Base-by-base conservation (phyloP, 192 early-diverging fungal species). In the Coemansia sp. region DNA sequence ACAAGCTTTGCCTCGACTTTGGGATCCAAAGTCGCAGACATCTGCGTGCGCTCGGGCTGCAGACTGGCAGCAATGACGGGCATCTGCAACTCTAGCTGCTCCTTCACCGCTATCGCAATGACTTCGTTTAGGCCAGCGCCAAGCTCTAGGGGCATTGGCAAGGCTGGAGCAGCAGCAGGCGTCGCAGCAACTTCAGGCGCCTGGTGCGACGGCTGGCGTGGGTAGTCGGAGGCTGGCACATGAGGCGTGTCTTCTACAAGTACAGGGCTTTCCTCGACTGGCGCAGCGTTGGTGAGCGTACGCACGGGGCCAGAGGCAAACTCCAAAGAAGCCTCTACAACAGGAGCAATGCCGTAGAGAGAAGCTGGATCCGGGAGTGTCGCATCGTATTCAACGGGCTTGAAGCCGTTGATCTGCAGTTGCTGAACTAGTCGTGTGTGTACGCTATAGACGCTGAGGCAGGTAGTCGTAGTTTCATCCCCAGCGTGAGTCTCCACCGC, bases 391-490 rank as follows among this genome's bases (percentile, higher is more conserved):
- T 76, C 68, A 2, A 65, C 64, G 13, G 74, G 19, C 7, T 49
- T 62, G 23, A 76, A 33, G 11, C 57, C 68, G 17, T 60, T 8
- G 11, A 81, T 76, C 65, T 81, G 78, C 11, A 81, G 65, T 70
- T 81, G 78, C 53, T 81, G 78, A 1, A 81, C 73, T 21, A 76
- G 68, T 42, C 78, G 78, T 47, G 73, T 72, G 39, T 81, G 78
- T 19, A 81, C 78, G 61, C 74, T 66, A 40, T 81, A 81, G 26
- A 81, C 57, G 57, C 78, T 81, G 50, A 81, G 66, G 19, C 37
- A 59, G 1, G 67, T 17, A 1, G 64, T 58, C 21, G 63, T n/a
- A 3, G 44, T 0, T 1, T 47, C 58, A 1, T 35, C 73, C 9
- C 37, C 32, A 26, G 42, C 55, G 26, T 66, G 67, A 8, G 70